phyloP scores from a whole-genome alignment of 2,329 filamentous ascomycete genomes.

The Arthroderma uncinatum region DNA sequence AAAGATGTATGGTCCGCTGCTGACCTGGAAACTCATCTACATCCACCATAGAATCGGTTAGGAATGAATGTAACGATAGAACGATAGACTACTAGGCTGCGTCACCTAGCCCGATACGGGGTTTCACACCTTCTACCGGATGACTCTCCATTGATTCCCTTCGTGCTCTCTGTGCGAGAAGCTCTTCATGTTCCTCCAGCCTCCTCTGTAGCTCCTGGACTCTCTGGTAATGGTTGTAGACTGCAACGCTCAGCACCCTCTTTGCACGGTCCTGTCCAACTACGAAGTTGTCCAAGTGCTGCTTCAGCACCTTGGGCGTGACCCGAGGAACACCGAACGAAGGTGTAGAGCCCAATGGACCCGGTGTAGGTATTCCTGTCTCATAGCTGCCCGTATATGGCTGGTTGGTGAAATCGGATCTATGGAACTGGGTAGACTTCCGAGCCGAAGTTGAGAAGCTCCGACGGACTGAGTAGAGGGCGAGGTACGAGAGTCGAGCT shows the following conservation, averaged over 20 bases:
- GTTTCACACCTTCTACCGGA: conserved; percentile 67
- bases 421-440: conserved; percentile 42
- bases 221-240: conserved; percentile 94
- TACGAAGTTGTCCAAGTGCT: conserved; percentile 88
- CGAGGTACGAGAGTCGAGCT: conserved; percentile 32
- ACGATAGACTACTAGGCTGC: no score
- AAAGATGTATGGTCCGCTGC: conserved; percentile 40
- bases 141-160: conserved; percentile 59
- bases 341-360: conserved; percentile 50
- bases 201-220: conserved; percentile 64
- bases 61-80: no score
- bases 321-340: conserved; percentile 47
- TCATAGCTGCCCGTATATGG: conserved; percentile 55
- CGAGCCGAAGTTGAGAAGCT: conserved; percentile 27
- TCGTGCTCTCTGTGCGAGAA: conserved; percentile 58
- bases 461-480: conserved; percentile 24
- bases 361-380: conserved; percentile 48
- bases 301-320: conserved; percentile 61
- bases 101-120: no score
- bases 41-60: neutral
- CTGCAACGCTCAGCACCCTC: conserved; percentile 81
- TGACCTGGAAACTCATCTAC: conserved; percentile 54
- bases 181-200: conserved; percentile 67
- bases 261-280: conserved; percentile 89
- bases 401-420: conserved; percentile 53